Base-by-base conservation (phyloP, 441 rosid species). In the Pelargonium cotyledonis region DNA sequence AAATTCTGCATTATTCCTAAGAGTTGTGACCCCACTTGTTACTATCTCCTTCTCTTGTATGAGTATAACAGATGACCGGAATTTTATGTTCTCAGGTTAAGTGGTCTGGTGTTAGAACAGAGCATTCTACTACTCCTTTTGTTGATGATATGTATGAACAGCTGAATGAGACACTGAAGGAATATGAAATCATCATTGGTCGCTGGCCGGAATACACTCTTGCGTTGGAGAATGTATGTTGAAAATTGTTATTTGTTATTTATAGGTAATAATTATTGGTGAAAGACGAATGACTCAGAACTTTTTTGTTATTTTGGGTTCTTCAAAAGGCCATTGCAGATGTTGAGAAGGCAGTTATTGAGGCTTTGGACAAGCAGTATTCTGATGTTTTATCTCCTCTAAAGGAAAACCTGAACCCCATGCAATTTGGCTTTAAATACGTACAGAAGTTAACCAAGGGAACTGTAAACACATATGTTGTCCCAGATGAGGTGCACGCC, bases 141-240 rank as follows among this genome's bases (percentile, higher is more conserved):
- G 79, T 94, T 58, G 96, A 94, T 77, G 97, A 89, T 65, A 89
- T 94, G 91, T 94, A 94, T 76, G 95, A 88, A 3, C 90, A 92
- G 65, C 79, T 94, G 57, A 83, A 80, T 57, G 92, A 85, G 75
- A 94, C 96, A 68, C 76, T 89, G 76, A 84, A 73, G 16, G 88
- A 83, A 75, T 94, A 94, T 65, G 96, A 89, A 84, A 88, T 94
- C 71, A 89, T 91, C 75, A 94, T 88, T 67, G 83, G 91, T 80
- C 83, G 97, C 68, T 94, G 99, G 99, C 99, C 99, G 46, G 96
- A 91, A 65, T 94, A 94, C 76, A 83, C 87, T 72, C 87, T 94
- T 68, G 96, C 84, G 77, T 86, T 94, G 49, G 99, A 94, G 78
- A 86, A 87, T 79, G 98, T 94, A 88, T 46, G 96, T 82, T 58